Conservation (phyloP, 371 early-diverging fungal genomes). For the Mortierella sp. region DNA sequence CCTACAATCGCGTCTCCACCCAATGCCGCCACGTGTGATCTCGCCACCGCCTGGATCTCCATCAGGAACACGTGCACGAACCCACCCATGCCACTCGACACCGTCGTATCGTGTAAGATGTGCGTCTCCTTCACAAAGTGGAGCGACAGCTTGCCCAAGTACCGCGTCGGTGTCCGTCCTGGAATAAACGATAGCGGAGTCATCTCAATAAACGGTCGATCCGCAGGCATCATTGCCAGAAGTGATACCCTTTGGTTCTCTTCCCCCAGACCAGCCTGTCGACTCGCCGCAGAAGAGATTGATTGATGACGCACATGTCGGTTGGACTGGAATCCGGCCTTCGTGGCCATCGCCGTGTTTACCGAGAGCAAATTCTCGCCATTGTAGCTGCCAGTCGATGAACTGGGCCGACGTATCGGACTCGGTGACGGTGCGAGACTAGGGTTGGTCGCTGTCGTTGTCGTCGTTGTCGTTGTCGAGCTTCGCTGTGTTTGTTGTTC, state of each 20-base stretch:
- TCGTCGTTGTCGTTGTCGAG: slow-evolving; percentile 3
- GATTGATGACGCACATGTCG: slow-evolving; percentile 38
- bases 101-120: slow-evolving; percentile 60
- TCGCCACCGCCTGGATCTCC: slow-evolving; percentile 70
- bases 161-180: slow-evolving; percentile 55
- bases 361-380: slow-evolving; percentile 12
- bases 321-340: slow-evolving; percentile 1
- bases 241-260: slow-evolving; percentile 17
- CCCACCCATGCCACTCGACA: slow-evolving; percentile 61
- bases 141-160: slow-evolving; percentile 74
- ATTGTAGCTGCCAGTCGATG: slow-evolving; percentile 23
- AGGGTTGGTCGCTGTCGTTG: slow-evolving; percentile 1
- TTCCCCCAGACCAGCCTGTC: slow-evolving; percentile 14
- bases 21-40: slow-evolving; percentile 73
- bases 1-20: slow-evolving; percentile 79
- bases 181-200: slow-evolving; percentile 70
- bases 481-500: slow-evolving; percentile 6
- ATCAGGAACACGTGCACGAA: slow-evolving; percentile 72
- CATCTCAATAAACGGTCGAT: slow-evolving; percentile 52
- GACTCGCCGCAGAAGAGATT: slow-evolving; percentile 29
- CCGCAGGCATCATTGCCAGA: slow-evolving; percentile 48
- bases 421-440: slow-evolving; percentile 15
- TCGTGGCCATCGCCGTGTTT: background rate
- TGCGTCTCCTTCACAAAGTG: slow-evolving; percentile 82
- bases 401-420: slow-evolving; percentile 11